Evolutionary conservation across 1,284 basidiomycete species (phyloP).

Genomic region (Pseudomicrostroma phylloplanum): DNA sequence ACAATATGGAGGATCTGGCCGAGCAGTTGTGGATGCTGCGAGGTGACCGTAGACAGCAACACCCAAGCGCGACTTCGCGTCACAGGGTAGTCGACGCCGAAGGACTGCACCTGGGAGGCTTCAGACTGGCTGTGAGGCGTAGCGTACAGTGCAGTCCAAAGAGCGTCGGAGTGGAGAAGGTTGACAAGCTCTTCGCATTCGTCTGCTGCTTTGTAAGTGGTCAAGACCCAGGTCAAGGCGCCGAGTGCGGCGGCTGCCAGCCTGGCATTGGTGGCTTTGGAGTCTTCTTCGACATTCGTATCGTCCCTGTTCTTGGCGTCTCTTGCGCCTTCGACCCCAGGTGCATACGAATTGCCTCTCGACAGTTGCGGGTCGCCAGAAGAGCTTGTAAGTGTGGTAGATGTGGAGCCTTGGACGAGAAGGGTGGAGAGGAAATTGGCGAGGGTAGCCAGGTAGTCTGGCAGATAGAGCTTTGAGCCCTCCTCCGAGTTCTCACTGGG

Average conservation of each 20-base stretch:
- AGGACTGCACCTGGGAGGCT: constrained; percentile 12
- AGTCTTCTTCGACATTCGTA: constrained; percentile 44
- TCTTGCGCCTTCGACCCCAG: constrained; percentile 17
- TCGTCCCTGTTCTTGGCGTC: constrained; percentile 49
- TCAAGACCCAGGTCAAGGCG: constrained; percentile 18
- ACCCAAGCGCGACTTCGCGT: constrained; percentile 37
- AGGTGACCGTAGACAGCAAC: constrained; percentile 11
- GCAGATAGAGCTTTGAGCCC: not conserved
- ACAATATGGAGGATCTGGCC: not conserved
- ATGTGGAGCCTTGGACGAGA: not conserved
- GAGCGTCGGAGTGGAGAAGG: constrained; percentile 23
- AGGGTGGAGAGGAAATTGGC: not conserved
- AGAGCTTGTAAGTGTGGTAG: constrained; percentile 29
- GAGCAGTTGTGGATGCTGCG: not conserved
- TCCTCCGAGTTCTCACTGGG: not conserved
- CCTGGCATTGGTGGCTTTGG: constrained; percentile 37
- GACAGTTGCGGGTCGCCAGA: constrained; percentile 28
- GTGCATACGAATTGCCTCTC: constrained; percentile 21
- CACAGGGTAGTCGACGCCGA: constrained; percentile 31
- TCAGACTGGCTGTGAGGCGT: constrained; percentile 21
- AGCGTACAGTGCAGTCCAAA: constrained; percentile 24
- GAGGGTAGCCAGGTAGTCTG: not conserved
- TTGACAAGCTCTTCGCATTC: constrained; percentile 19
- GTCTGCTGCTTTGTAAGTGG: constrained; percentile 1
- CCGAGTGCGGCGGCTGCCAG: constrained; percentile 42